A percentile compares a stretch with the other conserved stretches of the same genome.
Conservation (phyloP, 2,329 filamentous ascomycete genomes). For the Alternaria angustiovoidea region DNA sequence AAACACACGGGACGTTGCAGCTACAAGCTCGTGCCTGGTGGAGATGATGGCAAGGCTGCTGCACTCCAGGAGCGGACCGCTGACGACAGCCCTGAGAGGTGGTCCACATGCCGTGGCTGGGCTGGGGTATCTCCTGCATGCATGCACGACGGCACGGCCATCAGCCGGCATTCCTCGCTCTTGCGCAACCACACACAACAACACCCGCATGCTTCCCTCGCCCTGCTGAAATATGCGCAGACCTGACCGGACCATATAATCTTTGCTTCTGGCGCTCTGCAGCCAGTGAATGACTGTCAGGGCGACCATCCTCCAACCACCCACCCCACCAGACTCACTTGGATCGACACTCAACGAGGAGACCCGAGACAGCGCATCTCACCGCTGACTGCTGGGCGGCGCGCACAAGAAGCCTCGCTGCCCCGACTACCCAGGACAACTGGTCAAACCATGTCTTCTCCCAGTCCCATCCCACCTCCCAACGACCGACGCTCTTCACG, state of each 20-base stretch:
- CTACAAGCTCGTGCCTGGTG: neutral
- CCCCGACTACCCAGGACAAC: neutral
- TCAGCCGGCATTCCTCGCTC: constrained; percentile 23
- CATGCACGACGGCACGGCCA: constrained; percentile 6
- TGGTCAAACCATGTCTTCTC: constrained; percentile 42
- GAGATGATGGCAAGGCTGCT: constrained; percentile 19
- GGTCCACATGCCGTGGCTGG: constrained; percentile 2
- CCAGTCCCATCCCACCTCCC: constrained; percentile 47
- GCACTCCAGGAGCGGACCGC: constrained; percentile 23
- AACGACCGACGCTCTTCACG: constrained; percentile 48
- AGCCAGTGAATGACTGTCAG: constrained; percentile 13
- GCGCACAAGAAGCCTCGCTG: too few species aligned
- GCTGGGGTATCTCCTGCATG: neutral
- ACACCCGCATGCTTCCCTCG: constrained; percentile 25
- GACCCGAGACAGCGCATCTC: constrained; percentile 13
- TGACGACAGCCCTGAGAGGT: constrained; percentile 16
- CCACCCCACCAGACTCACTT: constrained; percentile 7
- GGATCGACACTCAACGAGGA: constrained; percentile 7
- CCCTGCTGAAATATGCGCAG: constrained; percentile 27
- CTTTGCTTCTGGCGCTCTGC: constrained; percentile 21
- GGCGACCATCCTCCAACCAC: constrained; percentile 7
- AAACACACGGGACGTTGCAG: constrained; percentile 3
- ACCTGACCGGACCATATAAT: constrained; percentile 27
- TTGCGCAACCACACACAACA: constrained; percentile 27
- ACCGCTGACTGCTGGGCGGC: neutral